phyloP scores from a whole-genome alignment of 208 protist species.

The Novymonas esmeraldas region DNA sequence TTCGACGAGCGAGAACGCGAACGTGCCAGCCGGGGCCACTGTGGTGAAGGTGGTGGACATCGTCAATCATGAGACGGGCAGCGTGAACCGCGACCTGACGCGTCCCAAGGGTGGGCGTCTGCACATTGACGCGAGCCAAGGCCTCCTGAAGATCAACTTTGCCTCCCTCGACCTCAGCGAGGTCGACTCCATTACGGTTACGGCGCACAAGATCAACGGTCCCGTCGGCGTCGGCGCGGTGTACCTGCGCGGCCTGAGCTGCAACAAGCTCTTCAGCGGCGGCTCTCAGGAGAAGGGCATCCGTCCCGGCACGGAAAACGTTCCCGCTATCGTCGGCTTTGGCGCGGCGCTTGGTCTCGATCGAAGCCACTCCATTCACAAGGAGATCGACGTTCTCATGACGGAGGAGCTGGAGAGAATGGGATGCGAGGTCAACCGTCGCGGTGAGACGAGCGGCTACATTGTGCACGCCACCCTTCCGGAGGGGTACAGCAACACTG shows the following conservation, averaged over 20 bases:
- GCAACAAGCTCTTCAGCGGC: constrained; percentile 54
- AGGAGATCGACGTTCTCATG: constrained; percentile 63
- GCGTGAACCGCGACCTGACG: constrained; percentile 46
- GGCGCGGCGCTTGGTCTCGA: constrained; percentile 64
- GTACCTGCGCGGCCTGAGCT: constrained; percentile 63
- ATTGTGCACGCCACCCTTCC: constrained; percentile 85
- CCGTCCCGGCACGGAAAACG: constrained; percentile 84
- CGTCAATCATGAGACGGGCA: constrained; percentile 84
- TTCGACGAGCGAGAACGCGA: constrained; percentile 42
- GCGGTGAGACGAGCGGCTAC: constrained; percentile 77
- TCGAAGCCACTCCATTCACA: constrained; percentile 60
- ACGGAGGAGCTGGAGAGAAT: constrained; percentile 57
- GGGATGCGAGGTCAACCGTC: constrained; percentile 79
- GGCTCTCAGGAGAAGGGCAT: constrained; percentile 76
- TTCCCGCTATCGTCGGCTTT: constrained; percentile 78
- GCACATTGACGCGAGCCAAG: constrained; percentile 80
- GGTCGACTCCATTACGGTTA: constrained; percentile 80
- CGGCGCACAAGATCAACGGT: constrained; percentile 86
- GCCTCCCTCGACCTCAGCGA: constrained; percentile 56
- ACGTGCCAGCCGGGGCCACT: constrained; percentile 13
- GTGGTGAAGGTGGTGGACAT: constrained; percentile 68
- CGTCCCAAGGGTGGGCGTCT: constrained; percentile 58
- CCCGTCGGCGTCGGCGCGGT: constrained; percentile 76
- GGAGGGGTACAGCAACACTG: constrained; percentile 67
- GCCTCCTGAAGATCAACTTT: constrained; percentile 68